These are phyloP conservation scores for Mortierella sp. DNA, from an alignment of 371 early-diverging fungal genomes.

Conservation along the genomic window DNA sequence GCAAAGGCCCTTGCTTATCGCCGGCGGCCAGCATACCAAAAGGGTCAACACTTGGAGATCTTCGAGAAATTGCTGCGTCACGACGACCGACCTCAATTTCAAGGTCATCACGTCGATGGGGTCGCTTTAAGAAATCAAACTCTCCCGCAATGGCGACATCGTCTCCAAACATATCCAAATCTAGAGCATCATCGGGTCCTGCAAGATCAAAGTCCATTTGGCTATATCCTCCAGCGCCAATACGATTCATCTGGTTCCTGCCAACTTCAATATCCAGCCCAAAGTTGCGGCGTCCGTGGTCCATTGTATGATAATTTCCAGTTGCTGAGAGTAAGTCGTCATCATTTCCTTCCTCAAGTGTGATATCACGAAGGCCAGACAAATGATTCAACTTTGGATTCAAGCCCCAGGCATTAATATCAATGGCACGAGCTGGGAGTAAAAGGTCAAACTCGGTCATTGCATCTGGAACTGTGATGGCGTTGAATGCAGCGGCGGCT, in stretches of 20 bases:
- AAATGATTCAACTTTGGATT: conserved; percentile 50
- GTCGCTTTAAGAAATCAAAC: conserved; percentile 41
- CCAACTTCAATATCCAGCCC: conserved; percentile 60
- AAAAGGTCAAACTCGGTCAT: conserved; percentile 93
- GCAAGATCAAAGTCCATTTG: conserved; percentile 57
- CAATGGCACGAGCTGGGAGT: conserved; percentile 80
- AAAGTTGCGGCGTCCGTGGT: conserved; percentile 39
- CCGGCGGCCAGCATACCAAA: conserved; percentile 37
- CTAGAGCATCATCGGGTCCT: conserved; percentile 52
- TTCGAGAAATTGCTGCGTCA: conserved; percentile 53
- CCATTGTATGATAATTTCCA: conserved; percentile 35
- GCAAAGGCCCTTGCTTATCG: conserved; percentile 20
- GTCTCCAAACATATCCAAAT: conserved; percentile 50
- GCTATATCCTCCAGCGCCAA: conserved; percentile 40
- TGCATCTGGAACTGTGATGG: conserved; percentile 91
- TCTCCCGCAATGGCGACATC: conserved; percentile 20
- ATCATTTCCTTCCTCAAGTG: conserved; percentile 56
- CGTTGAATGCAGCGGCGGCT: conserved; percentile 70
- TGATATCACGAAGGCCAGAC: conserved; percentile 71
- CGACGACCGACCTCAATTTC: conserved; percentile 71
- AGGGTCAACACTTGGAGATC: conserved; percentile 48
- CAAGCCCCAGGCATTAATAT: conserved; percentile 59
- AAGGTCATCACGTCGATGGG: conserved; percentile 54
- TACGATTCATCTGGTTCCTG: conserved; percentile 34
- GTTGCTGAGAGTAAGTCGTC: conserved; percentile 39